Evolutionary conservation across 495 filamentous ascomycete species (phyloP).

Genomic region (Aspergillus asperescens): DNA sequence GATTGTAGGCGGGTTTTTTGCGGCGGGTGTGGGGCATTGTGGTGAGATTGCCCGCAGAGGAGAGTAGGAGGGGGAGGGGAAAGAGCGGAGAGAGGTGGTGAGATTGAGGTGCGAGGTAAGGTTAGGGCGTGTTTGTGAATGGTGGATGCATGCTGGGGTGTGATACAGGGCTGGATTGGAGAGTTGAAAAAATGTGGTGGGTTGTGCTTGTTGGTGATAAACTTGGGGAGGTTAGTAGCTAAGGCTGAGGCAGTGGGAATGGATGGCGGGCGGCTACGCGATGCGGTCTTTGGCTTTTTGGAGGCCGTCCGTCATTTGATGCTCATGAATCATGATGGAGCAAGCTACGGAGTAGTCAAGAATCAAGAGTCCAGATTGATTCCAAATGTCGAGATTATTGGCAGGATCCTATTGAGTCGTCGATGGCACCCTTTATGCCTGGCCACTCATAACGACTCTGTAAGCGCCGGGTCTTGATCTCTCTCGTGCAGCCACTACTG

Average conservation of each 20-base stretch:
- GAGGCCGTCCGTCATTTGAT: no score
- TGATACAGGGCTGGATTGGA: background rate
- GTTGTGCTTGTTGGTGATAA: slow-evolving; percentile 7
- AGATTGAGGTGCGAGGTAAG: background rate
- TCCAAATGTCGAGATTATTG: background rate
- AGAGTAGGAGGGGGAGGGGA: background rate
- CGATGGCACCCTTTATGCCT: background rate
- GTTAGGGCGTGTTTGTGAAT: background rate
- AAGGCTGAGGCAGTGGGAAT: no score
- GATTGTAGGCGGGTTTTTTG: slow-evolving; percentile 22
- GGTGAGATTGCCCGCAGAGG: background rate
- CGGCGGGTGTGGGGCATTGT: slow-evolving; percentile 48
- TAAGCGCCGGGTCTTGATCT: slow-evolving; percentile 16
- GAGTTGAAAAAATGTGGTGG: background rate
- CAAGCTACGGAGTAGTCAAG: no score
- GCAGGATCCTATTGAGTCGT: no score
- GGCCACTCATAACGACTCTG: background rate
- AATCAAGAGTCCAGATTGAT: background rate
- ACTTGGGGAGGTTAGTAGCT: no score
- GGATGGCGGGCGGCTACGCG: no score
- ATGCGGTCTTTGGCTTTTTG: background rate
- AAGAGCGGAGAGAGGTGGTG: background rate
- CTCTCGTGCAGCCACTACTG: background rate
- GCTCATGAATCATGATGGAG: no score
- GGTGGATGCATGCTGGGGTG: slow-evolving; percentile 1